Evolutionary conservation across 2,329 filamentous ascomycete species (phyloP).

Genomic region (Pestalotiopsis sp.): DNA sequence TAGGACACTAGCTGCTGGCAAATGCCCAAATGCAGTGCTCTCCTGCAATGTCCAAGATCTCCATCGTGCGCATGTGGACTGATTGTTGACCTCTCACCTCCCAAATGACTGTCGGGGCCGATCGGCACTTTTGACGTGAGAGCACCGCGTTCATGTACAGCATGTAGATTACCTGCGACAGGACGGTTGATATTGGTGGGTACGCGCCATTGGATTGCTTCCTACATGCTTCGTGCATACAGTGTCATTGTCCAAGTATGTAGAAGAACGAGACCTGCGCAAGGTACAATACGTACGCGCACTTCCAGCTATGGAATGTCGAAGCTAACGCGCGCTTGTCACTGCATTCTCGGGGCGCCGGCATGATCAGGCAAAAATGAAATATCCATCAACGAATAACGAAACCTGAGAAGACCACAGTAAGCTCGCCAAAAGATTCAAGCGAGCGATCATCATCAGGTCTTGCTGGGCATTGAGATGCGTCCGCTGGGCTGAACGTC

Average conservation of each 20-base stretch:
- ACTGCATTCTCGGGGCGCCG: no score
- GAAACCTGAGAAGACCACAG: no score
- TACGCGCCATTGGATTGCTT: background rate
- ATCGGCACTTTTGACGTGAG: conserved; percentile 6
- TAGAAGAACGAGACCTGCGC: background rate
- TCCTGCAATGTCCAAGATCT: conserved; percentile 5
- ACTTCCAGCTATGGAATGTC: background rate
- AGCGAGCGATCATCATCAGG: conserved; percentile 1
- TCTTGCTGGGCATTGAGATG: conserved; percentile 10
- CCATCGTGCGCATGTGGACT: background rate
- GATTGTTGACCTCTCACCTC: background rate
- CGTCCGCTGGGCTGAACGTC: conserved; percentile 1
- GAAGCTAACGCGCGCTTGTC: conserved; percentile 12
- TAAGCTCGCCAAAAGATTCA: background rate
- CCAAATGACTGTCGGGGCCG: background rate
- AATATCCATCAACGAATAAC: no score
- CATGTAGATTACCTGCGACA: background rate
- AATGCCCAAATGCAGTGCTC: conserved; percentile 2
- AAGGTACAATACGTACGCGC: background rate
- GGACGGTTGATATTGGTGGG: background rate
- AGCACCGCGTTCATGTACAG: conserved; percentile 3
- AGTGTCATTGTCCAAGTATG: background rate
- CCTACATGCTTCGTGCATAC: background rate
- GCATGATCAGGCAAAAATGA: no score
- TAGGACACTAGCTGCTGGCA: background rate